Percentiles rank a stretch among this genome's conserved stretches.
Evolutionary conservation across 371 early-diverging fungal species (phyloP).

Genomic region (Batkoa obscura): DNA sequence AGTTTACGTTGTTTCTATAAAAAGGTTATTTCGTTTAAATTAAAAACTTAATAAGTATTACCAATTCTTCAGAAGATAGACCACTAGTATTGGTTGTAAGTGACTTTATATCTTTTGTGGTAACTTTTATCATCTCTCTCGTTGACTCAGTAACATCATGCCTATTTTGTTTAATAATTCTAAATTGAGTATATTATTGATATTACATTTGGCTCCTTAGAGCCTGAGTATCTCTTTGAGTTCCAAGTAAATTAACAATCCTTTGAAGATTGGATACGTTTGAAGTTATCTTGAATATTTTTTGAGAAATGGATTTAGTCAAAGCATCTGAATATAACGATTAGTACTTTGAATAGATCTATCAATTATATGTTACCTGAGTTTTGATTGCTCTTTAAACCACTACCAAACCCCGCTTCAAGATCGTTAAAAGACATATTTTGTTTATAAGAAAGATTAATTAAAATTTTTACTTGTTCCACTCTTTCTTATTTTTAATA

Average conservation of each 20-base stretch:
- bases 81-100: slow-evolving; percentile 13
- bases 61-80: neutral
- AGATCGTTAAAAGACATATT: slow-evolving; percentile 34
- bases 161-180: slow-evolving; percentile 17
- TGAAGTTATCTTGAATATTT: slow-evolving; percentile 50
- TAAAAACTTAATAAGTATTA: neutral
- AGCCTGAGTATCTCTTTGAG: slow-evolving; percentile 52
- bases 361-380: neutral
- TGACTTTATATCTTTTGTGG: slow-evolving; percentile 50
- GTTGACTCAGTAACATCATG: slow-evolving; percentile 67
- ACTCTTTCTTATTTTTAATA: too few species aligned
- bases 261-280: slow-evolving; percentile 67
- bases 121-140: slow-evolving; percentile 55
- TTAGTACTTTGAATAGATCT: neutral
- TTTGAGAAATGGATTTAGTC: slow-evolving; percentile 38
- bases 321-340: slow-evolving; percentile 23
- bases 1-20: slow-evolving; percentile 46
- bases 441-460: too few species aligned
- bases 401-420: slow-evolving; percentile 22
- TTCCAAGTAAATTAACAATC: slow-evolving; percentile 55
- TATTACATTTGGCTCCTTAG: slow-evolving; percentile 49
- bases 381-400: slow-evolving; percentile 7
- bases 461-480: neutral
- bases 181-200: neutral
- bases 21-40: slow-evolving; percentile 4